Percentiles rank a stretch among this genome's conserved stretches.
These are phyloP conservation scores for Teunomyces stri DNA, from an alignment of 805 yeast genomes.

Conservation along the genomic window DNA sequence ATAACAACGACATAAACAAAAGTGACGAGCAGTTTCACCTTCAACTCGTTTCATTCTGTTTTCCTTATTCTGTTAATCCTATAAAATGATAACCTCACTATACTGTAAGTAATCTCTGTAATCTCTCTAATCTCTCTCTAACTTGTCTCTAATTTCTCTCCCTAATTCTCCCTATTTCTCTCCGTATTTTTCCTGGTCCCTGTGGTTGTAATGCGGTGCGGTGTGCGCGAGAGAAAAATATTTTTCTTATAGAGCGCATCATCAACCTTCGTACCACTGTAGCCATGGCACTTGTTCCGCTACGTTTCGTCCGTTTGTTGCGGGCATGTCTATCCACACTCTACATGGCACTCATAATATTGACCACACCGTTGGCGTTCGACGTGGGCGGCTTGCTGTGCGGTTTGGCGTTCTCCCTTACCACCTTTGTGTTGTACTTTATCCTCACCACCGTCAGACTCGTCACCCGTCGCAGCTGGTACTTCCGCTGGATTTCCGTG, in stretches of 20 bases:
- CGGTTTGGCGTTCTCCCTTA: slow-evolving; percentile 81
- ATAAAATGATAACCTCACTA: no score
- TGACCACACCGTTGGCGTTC: slow-evolving; percentile 89
- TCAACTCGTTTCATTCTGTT: no score
- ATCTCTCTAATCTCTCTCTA: background rate
- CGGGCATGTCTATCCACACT: slow-evolving; percentile 50
- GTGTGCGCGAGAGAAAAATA: background rate
- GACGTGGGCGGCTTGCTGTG: slow-evolving; percentile 91
- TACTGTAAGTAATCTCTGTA: no score
- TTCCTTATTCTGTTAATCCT: background rate
- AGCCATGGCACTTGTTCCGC: slow-evolving; percentile 6
- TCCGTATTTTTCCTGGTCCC: background rate
- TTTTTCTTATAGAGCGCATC: background rate
- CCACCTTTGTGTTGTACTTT: slow-evolving; percentile 58
- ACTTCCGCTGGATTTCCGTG: slow-evolving; percentile 44
- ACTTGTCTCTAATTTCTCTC: background rate
- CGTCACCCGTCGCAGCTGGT: slow-evolving; percentile 39
- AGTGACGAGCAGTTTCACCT: no score
- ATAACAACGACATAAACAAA: background rate
- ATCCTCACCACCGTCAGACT: slow-evolving; percentile 70
- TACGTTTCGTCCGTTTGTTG: slow-evolving; percentile 13
- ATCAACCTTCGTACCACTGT: background rate
- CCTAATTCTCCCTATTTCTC: background rate
- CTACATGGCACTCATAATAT: slow-evolving; percentile 65
- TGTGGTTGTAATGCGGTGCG: background rate